phyloP scores from a whole-genome alignment of 108 stramenopile genomes.

The Epithemia pelagica region DNA sequence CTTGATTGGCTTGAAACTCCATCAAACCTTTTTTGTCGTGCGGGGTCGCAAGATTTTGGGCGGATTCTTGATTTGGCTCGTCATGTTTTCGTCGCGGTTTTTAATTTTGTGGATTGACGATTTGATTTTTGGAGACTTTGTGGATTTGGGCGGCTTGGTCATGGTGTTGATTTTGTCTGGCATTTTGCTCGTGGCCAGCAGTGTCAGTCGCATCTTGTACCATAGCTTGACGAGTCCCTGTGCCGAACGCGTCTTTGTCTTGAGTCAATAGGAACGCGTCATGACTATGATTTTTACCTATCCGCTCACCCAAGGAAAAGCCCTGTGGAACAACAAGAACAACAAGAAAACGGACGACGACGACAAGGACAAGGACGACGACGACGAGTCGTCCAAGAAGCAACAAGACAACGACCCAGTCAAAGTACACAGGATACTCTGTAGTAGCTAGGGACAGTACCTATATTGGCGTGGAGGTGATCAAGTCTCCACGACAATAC shows the following conservation, averaged over 20 bases:
- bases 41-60: slow-evolving; percentile 1
- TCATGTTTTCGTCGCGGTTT: slow-evolving; percentile 3
- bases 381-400: too few relatives aligned
- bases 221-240: not conserved
- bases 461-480: too few relatives aligned
- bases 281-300: too few relatives aligned
- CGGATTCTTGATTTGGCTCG: slow-evolving; percentile 9
- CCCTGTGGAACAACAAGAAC: too few relatives aligned
- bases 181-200: not conserved
- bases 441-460: too few relatives aligned
- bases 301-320: too few relatives aligned
- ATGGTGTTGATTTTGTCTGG: not conserved
- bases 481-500: too few relatives aligned
- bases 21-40: slow-evolving; percentile 1
- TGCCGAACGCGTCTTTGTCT: not conserved
- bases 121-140: not conserved
- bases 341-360: too few relatives aligned
- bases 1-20: not conserved
- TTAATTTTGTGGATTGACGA: slow-evolving; percentile 12
- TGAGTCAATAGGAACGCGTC: not conserved
- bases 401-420: too few relatives aligned
- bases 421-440: too few relatives aligned
- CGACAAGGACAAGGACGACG: too few relatives aligned
- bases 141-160: slow-evolving; percentile 4
- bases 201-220: not conserved